These are phyloP conservation scores for Thraustochytrium striatum DNA, from an alignment of 352 stramenopile genomes.

Conservation along the genomic window DNA sequence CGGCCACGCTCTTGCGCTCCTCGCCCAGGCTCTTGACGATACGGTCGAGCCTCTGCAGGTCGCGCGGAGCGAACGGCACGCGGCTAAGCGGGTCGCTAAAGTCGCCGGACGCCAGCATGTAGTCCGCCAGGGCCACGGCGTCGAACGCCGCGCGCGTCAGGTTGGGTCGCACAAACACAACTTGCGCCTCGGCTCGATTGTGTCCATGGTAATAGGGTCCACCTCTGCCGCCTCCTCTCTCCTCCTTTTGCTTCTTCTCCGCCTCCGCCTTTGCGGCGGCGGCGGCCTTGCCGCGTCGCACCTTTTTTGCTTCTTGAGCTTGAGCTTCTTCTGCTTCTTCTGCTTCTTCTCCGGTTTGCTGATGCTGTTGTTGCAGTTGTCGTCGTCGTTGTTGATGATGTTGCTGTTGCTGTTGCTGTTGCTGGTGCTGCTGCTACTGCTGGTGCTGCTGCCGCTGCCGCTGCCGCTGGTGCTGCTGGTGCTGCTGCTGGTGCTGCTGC, in stretches of 20 bases:
- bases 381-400: no score
- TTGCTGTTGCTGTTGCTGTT: background rate
- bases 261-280: background rate
- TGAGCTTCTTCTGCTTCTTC: background rate
- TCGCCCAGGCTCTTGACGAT: background rate
- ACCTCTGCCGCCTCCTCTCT: background rate
- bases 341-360: conserved; percentile 26
- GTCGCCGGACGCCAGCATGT: conserved; percentile 28
- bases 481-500: no score
- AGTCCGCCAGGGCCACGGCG: conserved; percentile 7
- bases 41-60: conserved; percentile 2
- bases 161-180: conserved; percentile 13
- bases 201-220: conserved; percentile 24
- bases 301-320: background rate
- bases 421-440: no score
- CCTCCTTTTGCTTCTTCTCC: background rate
- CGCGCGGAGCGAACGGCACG: background rate
- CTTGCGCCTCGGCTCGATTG: background rate
- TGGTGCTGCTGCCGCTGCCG: no score
- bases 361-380: background rate
- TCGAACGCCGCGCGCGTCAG: background rate
- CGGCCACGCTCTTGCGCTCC: background rate
- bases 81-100: conserved; percentile 31
- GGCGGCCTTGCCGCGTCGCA: background rate
- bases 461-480: no score